Evolutionary conservation across 2,329 filamentous ascomycete species (phyloP).

Genomic region (Orbilia javanica): DNA sequence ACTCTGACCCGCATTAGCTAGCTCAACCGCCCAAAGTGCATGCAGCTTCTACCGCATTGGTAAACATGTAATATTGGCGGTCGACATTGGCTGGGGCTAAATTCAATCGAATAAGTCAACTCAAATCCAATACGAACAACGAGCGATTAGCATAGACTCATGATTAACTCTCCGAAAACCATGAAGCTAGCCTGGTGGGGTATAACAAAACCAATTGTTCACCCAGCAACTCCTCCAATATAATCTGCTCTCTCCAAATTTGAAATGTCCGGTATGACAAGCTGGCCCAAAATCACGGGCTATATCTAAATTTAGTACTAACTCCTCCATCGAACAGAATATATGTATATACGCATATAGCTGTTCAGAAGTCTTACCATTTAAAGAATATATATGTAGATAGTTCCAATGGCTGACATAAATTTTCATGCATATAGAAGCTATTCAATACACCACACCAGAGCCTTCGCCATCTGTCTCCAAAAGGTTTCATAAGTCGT

Average conservation of each 20-base stretch:
- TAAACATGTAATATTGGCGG: conserved; percentile 90
- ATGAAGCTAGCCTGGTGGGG: not conserved
- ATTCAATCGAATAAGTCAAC: conserved; percentile 76
- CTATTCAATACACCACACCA: conserved; percentile 82
- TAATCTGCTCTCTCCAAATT: conserved; percentile 79
- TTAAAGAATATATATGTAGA: conserved; percentile 88
- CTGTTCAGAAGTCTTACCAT: conserved; percentile 73
- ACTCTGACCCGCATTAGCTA: too few species aligned
- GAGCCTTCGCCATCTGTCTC: conserved; percentile 70
- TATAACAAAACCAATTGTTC: conserved; percentile 79
- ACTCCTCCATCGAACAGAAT: too few species aligned
- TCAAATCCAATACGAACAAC: conserved; percentile 74
- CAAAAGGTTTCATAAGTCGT: conserved; percentile 71
- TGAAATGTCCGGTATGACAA: conserved; percentile 80
- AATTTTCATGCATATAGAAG: conserved; percentile 94
- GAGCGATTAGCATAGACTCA: conserved; percentile 47
- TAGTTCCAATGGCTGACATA: conserved; percentile 87
- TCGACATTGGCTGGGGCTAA: conserved; percentile 81
- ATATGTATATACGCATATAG: too few species aligned
- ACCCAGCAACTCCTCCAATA: conserved; percentile 76
- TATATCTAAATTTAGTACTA: too few species aligned
- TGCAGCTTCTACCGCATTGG: conserved; percentile 90
- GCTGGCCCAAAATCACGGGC: conserved; percentile 68
- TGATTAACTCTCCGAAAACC: too few species aligned
- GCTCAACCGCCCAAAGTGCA: conserved; percentile 94